Evolutionary conservation across 140 eudicot genomes (phyloP).

Genomic region (Ambrosia hybrid): DNA sequence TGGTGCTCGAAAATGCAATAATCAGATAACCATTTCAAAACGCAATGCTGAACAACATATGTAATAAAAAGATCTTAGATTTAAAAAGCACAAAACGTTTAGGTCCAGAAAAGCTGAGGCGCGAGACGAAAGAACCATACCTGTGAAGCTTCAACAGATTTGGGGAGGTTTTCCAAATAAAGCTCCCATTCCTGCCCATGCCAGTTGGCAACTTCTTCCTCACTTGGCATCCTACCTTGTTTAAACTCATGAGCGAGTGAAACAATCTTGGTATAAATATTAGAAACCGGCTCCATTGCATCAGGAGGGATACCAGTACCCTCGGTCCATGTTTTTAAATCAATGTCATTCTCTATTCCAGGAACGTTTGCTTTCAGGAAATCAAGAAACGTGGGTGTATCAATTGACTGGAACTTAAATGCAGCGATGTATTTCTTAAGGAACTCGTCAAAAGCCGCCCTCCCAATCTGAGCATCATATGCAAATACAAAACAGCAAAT

Average conservation of each 20-base stretch:
- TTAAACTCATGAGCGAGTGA: slow-evolving; percentile 79
- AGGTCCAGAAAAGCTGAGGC: no score
- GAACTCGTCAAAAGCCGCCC: slow-evolving; percentile 91
- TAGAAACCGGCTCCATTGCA: slow-evolving; percentile 94
- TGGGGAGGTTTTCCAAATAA: slow-evolving; percentile 82
- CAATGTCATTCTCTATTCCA: slow-evolving; percentile 79
- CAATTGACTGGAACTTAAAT: slow-evolving; percentile 93
- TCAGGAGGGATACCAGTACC: slow-evolving; percentile 95
- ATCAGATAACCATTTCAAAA: not conserved
- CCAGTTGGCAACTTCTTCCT: slow-evolving; percentile 94
- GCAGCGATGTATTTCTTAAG: slow-evolving; percentile 79
- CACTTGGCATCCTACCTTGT: slow-evolving; percentile 85
- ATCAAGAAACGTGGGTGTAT: slow-evolving; percentile 72
- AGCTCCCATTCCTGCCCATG: slow-evolving; percentile 96
- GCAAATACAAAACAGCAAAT: not conserved
- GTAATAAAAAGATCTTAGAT: not conserved
- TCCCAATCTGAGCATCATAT: slow-evolving; percentile 57
- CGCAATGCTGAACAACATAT: not conserved
- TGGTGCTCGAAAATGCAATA: not conserved
- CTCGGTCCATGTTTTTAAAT: slow-evolving; percentile 80
- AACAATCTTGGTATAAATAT: slow-evolving; percentile 65
- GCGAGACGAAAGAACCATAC: slow-evolving; percentile 28
- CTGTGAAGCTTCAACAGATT: slow-evolving; percentile 87
- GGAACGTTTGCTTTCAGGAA: slow-evolving; percentile 86
- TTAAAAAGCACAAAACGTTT: no score